These are phyloP conservation scores for Ophiosphaerella narmari DNA, from an alignment of 2,329 filamentous ascomycete genomes.

Conservation along the genomic window DNA sequence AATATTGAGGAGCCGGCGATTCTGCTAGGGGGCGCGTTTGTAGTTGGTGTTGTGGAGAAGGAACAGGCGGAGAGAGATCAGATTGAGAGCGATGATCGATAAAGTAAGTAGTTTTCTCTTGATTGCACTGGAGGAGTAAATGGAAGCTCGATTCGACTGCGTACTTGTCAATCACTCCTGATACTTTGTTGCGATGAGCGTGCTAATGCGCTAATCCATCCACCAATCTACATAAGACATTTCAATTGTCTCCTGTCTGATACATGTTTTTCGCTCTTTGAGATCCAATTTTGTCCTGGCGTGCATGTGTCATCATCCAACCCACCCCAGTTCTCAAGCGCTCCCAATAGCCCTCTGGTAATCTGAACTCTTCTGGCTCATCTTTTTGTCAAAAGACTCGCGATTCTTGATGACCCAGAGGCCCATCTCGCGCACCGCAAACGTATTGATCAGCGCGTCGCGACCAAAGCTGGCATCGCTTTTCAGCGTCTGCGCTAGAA, in stretches of 20 bases:
- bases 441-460: slow-evolving; percentile 56
- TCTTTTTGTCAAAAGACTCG: slow-evolving; percentile 45
- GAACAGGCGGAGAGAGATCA: slow-evolving; percentile 30
- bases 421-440: slow-evolving; percentile 55
- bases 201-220: no score
- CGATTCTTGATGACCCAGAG: slow-evolving; percentile 53
- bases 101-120: no score
- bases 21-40: slow-evolving; percentile 56
- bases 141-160: no score
- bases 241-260: no score
- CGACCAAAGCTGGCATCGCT: slow-evolving; percentile 44
- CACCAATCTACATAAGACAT: no score
- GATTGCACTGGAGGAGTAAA: no score
- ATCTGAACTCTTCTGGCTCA: slow-evolving; percentile 30
- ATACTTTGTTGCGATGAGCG: no score
- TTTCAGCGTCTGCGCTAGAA: slow-evolving; percentile 13
- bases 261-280: no score
- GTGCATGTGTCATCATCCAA: no score
- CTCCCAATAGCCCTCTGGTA: slow-evolving; percentile 20
- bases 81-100: not conserved
- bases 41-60: slow-evolving; percentile 54
- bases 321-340: no score
- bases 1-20: slow-evolving; percentile 57
- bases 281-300: no score
- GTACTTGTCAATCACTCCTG: no score